Evolutionary conservation across 2,329 filamentous ascomycete species (phyloP), one percentile per base, ranked within the genome.

Genomic region (Diaporthe sp.): DNA sequence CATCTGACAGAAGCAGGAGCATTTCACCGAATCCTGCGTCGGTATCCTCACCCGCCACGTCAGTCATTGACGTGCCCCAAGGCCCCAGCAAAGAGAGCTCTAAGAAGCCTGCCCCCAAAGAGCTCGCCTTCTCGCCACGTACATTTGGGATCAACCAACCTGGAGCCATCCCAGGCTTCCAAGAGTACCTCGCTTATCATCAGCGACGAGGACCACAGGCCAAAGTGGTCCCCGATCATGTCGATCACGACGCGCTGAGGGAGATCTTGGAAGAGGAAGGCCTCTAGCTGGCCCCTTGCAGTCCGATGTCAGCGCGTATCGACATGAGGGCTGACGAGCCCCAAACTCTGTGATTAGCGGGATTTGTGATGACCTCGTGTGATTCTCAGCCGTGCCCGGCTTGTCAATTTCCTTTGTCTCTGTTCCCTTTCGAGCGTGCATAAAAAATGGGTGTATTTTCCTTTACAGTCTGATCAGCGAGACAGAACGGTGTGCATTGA

Each of bases 161-260:
- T 1, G 94, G 94, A 0, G 88, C 91, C 0, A 92, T 97, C 57
- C 90, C 93, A 0, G 94, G 94, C 0, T 93, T 96, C 77, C 87
- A 90, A 35, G 86, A 89, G 72, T 90, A 89, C 77, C 86, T 87
- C 82, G 84, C 86, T 2, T 83, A 86, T 1, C 85, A 83, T 80
- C 89, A 84, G 82, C 89, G 82, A 80, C 89, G 84, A 82, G 86
- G 82, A 47, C 85, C 89, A 1, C 88, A 90, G 3, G 86, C 88
- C 47, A 88, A 88, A 75, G 89, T 94, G 15, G 87, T 89, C 22
- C 85, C 92, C 0, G 87, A 89, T 35, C 83, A 82, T 1, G 81
- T 94, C 30, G 91, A 94, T 79, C 86, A 87, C 47, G 88, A 90
- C 55, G 89, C 91, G 12, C 80, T 95, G 78, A 86, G 85, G 76